Base-by-base conservation (phyloP, 345 rosid genomes). In the Anastatica hierochuntica region DNA sequence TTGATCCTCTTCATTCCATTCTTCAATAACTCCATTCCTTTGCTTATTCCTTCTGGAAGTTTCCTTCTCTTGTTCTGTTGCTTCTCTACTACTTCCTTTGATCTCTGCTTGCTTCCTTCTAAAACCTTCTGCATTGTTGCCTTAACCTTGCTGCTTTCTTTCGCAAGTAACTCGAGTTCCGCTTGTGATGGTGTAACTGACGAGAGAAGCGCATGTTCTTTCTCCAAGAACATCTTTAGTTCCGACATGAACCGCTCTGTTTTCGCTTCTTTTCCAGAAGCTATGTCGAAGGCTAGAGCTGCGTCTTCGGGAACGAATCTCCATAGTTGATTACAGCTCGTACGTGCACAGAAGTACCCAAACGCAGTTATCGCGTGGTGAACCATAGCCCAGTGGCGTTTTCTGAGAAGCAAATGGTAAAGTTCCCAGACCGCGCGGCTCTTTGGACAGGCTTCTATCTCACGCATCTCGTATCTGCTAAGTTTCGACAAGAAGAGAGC, bases 301-400 rank as follows among this genome's bases (percentile, higher is more conserved):
- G 96, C 96, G 60, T 81, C 72, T 26, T 75, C 78, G 0, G 92
- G 96, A 51, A 92, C 79, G 68, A 92, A 88, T 70, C 75, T 78
- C 96, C 98, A 92, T 15, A 92, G 76, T 66, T 84, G 74, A 66
- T 69, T 76, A 75, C 98, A 88, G 50, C 74, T 46, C 24, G 94
- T 81, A 62, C 82, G 85, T 16, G 87, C 83, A 30, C 96, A 83
- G 58, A 90, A 90, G 63, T 82, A 68, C 20, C 96, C 98, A 58
- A 88, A 92, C 29, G 94, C 77, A 36, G 75, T 69, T 6, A 88
- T 44, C 10, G 90, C 81, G 42, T 82, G 75, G 79, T 92, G 94
- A 34, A 60, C 71, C 24, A 88, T 65, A 43, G 84, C 90, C 96
- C 96, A 92, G 54, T 88, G 90, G 27, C 74, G 76, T 58, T 88